Evolutionary conservation across 108 stramenopile genomes (phyloP), one percentile per base, ranked within the genome.

Genomic region (Epithemia pelagica): DNA sequence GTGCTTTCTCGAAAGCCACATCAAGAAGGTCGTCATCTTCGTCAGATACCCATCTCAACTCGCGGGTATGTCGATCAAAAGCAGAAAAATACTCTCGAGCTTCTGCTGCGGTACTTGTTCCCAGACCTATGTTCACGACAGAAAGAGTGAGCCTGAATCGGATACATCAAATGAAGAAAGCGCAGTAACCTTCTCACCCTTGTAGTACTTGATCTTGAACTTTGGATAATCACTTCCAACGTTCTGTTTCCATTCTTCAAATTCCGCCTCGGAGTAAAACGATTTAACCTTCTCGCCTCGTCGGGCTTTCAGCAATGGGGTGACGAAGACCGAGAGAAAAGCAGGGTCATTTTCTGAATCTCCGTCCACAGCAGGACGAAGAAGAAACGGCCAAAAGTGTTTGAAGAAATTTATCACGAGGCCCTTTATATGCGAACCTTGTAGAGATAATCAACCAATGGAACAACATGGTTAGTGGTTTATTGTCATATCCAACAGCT

Each of bases 401-500:
- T 89, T 80, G 65, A 97, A 92, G 58, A 96, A 79, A 67, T 97
- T 97, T 28, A 97, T 87, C 1, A 97, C 78, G 26, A 97, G 80
- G 0, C 96, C 96, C 68, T 95, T 95, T 81, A 97, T 97, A 72
- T 97, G 96, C 0, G 79, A 78, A 1, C 95, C 96, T 65, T 92
- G 89, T 53, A 46, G 56, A 26, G 56, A 26, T 58, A 19, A 15
- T 52, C 52, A 15, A 19, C 52, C 20, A 19, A 15, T 19, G 20
- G 52, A 19, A 20, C 52, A 19, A 52, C 52, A 52, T 20, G 20
- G 18, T 15, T 15, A 52, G 15, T 52, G 52, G 18, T 52, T 52
- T 52, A 52, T n/a, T n/a, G n/a, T n/a, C n/a, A n/a, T n/a, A n/a
- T n/a, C n/a, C n/a, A n/a, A n/a, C n/a, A n/a, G n/a, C n/a, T n/a